phyloP scores from a whole-genome alignment of 108 stramenopile genomes.

The Conticribra guillardii region DNA sequence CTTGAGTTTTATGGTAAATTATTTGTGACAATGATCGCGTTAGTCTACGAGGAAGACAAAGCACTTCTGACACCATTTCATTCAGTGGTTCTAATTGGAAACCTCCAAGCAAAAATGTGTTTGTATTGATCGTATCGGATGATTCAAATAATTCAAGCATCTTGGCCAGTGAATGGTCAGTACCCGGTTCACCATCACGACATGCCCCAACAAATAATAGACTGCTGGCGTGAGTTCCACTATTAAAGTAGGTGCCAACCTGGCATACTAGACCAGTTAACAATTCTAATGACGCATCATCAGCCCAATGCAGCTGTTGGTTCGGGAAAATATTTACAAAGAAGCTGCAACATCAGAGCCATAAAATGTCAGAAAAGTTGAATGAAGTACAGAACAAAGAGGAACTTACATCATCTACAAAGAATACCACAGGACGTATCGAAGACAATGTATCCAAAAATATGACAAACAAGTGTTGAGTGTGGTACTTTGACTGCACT shows the following conservation, averaged over 20 bases:
- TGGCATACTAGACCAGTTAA: slow-evolving; percentile 5
- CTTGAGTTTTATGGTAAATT: not conserved
- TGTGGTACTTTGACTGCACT: not conserved
- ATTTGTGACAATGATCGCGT: not conserved
- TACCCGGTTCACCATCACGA: not conserved
- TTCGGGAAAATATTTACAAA: not conserved
- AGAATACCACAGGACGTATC: slow-evolving; percentile 14
- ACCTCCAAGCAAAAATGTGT: not conserved
- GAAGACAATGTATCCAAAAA: slow-evolving; percentile 22
- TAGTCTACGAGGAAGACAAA: not conserved
- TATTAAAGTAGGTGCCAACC: not conserved
- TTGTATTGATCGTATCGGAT: not conserved
- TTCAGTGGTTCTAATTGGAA: slow-evolving; percentile 1
- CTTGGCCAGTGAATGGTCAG: not conserved
- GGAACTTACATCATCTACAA: slow-evolving; percentile 31
- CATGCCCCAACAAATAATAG: slow-evolving; percentile 13
- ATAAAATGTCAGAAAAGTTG: not conserved
- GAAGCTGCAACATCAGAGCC: not conserved
- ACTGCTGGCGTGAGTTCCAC: not conserved
- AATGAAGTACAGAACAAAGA: not conserved
- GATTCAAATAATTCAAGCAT: slow-evolving; percentile 7
- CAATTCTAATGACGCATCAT: slow-evolving; percentile 10
- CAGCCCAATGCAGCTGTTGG: slow-evolving; percentile 35
- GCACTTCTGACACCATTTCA: not conserved
- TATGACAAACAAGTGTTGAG: slow-evolving; percentile 4